phyloP scores from a whole-genome alignment of 306 rosid species.

The Carpinus fangiana region DNA sequence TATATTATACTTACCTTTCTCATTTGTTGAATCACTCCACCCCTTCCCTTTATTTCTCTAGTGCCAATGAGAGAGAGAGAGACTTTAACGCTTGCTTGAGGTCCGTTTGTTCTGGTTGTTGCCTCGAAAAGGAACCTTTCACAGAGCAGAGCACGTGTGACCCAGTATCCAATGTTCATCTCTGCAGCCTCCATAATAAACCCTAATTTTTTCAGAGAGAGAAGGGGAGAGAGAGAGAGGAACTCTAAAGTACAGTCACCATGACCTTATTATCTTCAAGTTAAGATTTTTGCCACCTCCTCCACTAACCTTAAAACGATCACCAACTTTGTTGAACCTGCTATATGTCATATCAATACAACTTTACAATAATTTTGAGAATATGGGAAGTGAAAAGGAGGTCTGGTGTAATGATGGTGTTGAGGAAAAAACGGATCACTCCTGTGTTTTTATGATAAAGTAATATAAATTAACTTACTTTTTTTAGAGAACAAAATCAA shows the following conservation, averaged over 20 bases:
- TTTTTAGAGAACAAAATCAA: background rate
- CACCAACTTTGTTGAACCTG: background rate
- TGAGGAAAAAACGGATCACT: conserved; percentile 31
- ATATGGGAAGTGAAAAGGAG: conserved; percentile 17
- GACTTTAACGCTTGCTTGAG: conserved; percentile 49
- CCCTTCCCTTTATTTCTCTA: conserved; percentile 25
- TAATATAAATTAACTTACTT: background rate
- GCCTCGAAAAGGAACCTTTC: conserved; percentile 87
- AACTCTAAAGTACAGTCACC: conserved; percentile 7
- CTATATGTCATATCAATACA: background rate
- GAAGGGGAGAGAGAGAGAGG: conserved; percentile 21
- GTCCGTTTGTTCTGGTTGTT: conserved; percentile 64
- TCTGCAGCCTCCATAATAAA: conserved; percentile 45
- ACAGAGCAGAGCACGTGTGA: conserved; percentile 84
- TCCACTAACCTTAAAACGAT: background rate
- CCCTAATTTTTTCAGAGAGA: conserved; percentile 52
- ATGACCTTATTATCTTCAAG: conserved; percentile 39
- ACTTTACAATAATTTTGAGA: conserved; percentile 21
- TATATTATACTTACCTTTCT: conserved; percentile 21
- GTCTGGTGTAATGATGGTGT: conserved; percentile 51
- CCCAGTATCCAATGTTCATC: conserved; percentile 74
- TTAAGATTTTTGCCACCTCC: conserved; percentile 24
- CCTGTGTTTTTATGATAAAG: conserved; percentile 27
- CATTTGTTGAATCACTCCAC: conserved; percentile 32
- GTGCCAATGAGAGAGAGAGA: conserved; percentile 30